These are phyloP conservation scores for Candida dubliniensis DNA, from an alignment of 1,139 yeast genomes.

Conservation along the genomic window DNA sequence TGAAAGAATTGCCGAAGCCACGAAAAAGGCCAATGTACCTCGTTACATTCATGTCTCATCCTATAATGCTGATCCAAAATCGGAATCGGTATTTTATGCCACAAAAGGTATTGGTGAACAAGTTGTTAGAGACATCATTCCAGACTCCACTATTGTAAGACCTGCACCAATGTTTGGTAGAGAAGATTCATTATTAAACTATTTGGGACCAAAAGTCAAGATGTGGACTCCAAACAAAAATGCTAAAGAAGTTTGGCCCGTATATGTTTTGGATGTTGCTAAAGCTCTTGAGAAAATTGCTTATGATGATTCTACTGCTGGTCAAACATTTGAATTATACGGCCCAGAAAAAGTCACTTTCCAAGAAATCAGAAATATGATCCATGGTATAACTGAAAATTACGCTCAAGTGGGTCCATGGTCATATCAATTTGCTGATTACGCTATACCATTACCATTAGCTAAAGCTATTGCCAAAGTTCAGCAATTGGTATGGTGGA, in stretches of 20 bases:
- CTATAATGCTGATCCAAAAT: constrained; percentile 71
- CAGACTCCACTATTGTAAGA: constrained; percentile 81
- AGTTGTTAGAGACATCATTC: constrained; percentile 63
- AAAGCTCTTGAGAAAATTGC: constrained; percentile 77
- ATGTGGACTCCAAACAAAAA: constrained; percentile 66
- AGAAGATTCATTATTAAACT: constrained; percentile 70
- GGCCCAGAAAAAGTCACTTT: constrained; percentile 72
- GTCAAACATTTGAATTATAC: constrained; percentile 71
- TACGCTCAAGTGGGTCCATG: constrained; percentile 57
- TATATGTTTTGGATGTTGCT: constrained; percentile 79
- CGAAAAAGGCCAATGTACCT: constrained; percentile 71
- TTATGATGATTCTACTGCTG: constrained; percentile 77
- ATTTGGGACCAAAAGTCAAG: constrained; percentile 55
- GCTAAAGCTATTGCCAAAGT: constrained; percentile 48
- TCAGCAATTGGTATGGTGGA: constrained; percentile 66
- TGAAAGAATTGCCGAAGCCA: constrained; percentile 74
- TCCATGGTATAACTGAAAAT: constrained; percentile 63
- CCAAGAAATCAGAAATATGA: constrained; percentile 67
- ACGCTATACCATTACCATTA: constrained; percentile 34
- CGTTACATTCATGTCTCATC: constrained; percentile 79
- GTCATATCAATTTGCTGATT: constrained; percentile 33
- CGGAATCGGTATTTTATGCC: constrained; percentile 70
- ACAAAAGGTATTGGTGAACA: constrained; percentile 82
- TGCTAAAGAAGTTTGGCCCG: constrained; percentile 67
- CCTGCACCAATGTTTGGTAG: constrained; percentile 83